These are phyloP conservation scores for Kurtzmaniella cleridarum DNA, from an alignment of 805 yeast species.

Conservation along the genomic window DNA sequence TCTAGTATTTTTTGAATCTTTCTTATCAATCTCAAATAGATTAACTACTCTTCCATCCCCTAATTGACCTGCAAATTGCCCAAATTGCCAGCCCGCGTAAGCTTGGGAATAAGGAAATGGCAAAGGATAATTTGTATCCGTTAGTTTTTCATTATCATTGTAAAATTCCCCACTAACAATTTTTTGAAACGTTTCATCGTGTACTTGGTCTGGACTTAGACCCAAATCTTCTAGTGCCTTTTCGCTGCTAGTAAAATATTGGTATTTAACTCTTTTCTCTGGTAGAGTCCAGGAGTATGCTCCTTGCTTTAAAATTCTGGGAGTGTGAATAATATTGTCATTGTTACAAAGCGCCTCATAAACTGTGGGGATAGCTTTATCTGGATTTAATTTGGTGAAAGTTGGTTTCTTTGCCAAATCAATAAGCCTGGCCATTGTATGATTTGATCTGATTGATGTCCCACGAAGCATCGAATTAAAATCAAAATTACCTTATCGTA, in stretches of 20 bases:
- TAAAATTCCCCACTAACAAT: constrained; percentile 58
- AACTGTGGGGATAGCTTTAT: constrained; percentile 18
- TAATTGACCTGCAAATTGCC: constrained; percentile 92
- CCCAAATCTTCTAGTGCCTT: constrained; percentile 61
- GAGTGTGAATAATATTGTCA: constrained; percentile 28
- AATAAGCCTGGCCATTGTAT: constrained; percentile 14
- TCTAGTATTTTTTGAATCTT: background rate
- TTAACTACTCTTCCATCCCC: constrained; percentile 94
- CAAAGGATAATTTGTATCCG: constrained; percentile 9
- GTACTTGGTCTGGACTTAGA: constrained; percentile 32
- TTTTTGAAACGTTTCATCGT: constrained; percentile 43
- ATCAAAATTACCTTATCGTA: too few species aligned
- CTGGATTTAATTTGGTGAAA: constrained; percentile 28
- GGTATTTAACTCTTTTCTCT: constrained; percentile 46
- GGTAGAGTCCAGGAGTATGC: constrained; percentile 75
- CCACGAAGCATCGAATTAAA: background rate
- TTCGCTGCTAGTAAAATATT: constrained; percentile 53
- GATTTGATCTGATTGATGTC: background rate
- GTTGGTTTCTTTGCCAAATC: constrained; percentile 25
- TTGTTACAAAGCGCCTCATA: constrained; percentile 24
- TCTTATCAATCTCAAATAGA: constrained; percentile 62
- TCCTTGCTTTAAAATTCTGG: constrained; percentile 45
- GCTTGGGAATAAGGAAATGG: constrained; percentile 84
- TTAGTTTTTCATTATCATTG: constrained; percentile 21
- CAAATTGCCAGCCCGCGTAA: constrained; percentile 96